A percentile compares a stretch with the other conserved stretches of the same genome.
Evolutionary conservation across 2,329 filamentous ascomycete species (phyloP).

Genomic region (Cercospora citrullina): DNA sequence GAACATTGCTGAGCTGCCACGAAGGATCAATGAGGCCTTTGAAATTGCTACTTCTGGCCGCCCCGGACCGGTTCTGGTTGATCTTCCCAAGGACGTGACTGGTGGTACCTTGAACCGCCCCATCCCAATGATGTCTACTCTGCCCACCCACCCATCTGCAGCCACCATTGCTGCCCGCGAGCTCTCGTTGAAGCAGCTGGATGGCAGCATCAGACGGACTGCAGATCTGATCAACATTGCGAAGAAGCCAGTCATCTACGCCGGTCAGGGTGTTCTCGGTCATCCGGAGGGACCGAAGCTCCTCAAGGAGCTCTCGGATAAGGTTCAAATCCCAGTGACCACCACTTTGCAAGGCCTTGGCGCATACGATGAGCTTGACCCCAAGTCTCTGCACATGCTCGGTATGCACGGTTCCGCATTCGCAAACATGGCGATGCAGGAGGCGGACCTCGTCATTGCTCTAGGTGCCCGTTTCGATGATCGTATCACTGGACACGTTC

Average conservation of each 20-base stretch:
- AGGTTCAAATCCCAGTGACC: constrained; percentile 88
- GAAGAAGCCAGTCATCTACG: constrained; percentile 94
- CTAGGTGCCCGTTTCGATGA: constrained; percentile 94
- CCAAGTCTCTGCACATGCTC: constrained; percentile 95
- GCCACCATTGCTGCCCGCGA: constrained; percentile 80
- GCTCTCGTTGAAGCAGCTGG: constrained; percentile 68
- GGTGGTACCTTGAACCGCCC: constrained; percentile 78
- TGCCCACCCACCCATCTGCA: constrained; percentile 80
- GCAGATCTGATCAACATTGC: constrained; percentile 81
- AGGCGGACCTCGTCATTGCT: constrained; percentile 92
- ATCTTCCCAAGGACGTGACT: constrained; percentile 95
- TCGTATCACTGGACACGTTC: constrained; percentile 78
- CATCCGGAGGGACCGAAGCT: constrained; percentile 75
- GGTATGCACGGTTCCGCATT: constrained; percentile 98
- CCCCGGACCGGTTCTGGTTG: constrained; percentile 91
- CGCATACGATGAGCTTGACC: constrained; percentile 86
- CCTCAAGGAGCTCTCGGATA: constrained; percentile 84
- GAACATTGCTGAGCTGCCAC: constrained; percentile 86
- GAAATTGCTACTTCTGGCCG: constrained; percentile 94
- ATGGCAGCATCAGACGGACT: constrained; percentile 71
- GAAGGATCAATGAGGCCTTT: constrained; percentile 95
- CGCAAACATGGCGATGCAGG: constrained; percentile 97
- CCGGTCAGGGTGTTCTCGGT: constrained; percentile 84
- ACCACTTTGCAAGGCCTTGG: constrained; percentile 94
- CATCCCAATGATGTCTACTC: constrained; percentile 72